These are phyloP conservation scores for Thyridium curvatum DNA, from an alignment of 2,329 filamentous ascomycete genomes.

Conservation along the genomic window DNA sequence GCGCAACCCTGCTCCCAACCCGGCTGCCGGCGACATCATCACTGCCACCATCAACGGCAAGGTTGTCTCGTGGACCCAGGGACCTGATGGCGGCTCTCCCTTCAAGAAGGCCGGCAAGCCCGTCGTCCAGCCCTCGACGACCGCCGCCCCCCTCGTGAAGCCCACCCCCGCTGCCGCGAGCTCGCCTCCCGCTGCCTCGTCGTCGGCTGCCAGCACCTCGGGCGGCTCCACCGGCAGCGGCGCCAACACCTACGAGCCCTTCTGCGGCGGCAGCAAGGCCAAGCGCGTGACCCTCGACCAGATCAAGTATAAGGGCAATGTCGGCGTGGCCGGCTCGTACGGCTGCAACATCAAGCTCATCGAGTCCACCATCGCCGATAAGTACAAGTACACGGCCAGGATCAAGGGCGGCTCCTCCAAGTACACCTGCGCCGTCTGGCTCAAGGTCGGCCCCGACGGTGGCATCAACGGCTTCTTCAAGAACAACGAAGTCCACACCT, in stretches of 20 bases:
- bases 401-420: constrained; percentile 20
- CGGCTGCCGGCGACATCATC: constrained; percentile 10
- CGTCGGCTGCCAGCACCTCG: constrained; percentile 34
- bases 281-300: constrained; percentile 41
- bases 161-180: constrained; percentile 1
- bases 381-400: constrained; percentile 38
- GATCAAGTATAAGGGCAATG: constrained; percentile 42
- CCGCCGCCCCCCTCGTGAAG: constrained; percentile 7
- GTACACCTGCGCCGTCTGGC: constrained; percentile 37
- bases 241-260: constrained; percentile 14
- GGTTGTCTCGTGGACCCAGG: constrained; percentile 18
- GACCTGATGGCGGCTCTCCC: constrained; percentile 10
- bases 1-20: constrained; percentile 10
- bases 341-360: constrained; percentile 48
- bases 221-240: constrained; percentile 64
- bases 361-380: constrained; percentile 19
- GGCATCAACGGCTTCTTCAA: constrained; percentile 41
- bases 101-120: constrained; percentile 20
- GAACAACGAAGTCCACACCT: constrained; percentile 29
- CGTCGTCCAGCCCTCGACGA: constrained; percentile 7
- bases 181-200: constrained; percentile 3
- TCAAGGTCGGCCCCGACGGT: constrained; percentile 43
- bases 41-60: constrained; percentile 18
- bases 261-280: constrained; percentile 18
- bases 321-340: constrained; percentile 30